Evolutionary conservation across 1,139 yeast genomes (phyloP).

Genomic region (Magnusiomyces sp.): DNA sequence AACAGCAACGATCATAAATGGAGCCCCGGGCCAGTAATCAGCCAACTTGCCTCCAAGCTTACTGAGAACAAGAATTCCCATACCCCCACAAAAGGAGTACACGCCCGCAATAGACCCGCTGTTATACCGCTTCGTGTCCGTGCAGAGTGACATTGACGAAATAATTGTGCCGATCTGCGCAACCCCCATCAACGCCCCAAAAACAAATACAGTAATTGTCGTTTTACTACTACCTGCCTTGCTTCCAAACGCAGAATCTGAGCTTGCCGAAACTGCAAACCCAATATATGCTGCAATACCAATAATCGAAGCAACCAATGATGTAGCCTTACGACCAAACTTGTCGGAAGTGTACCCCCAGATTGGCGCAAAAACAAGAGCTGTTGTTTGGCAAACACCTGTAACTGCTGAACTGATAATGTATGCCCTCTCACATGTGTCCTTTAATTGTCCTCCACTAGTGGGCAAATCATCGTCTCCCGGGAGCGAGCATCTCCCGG

Average conservation of each 20-base stretch:
- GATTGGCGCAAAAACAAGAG: conserved; percentile 51
- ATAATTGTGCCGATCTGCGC: conserved; percentile 54
- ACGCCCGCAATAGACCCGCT: conserved; percentile 66
- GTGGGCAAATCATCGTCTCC: no score
- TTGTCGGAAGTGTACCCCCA: conserved; percentile 53
- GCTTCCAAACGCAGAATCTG: neutral
- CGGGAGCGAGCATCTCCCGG: neutral
- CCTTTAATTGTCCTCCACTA: no score
- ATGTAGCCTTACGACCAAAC: conserved; percentile 37
- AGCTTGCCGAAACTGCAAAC: conserved; percentile 22
- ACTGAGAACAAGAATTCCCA: conserved; percentile 56
- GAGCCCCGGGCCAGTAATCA: conserved; percentile 50
- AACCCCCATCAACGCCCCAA: conserved; percentile 39
- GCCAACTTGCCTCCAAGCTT: conserved; percentile 56
- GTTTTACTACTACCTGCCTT: neutral
- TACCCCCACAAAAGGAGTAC: conserved; percentile 56
- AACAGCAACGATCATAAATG: conserved; percentile 47
- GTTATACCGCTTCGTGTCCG: conserved; percentile 35
- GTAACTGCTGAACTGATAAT: conserved; percentile 48
- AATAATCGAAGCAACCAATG: conserved; percentile 32
- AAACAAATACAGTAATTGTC: conserved; percentile 20
- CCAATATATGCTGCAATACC: conserved; percentile 36
- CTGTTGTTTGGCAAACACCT: conserved; percentile 55
- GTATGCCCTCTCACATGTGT: conserved; percentile 54
- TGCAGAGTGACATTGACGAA: conserved; percentile 40